Evolutionary conservation across 495 filamentous ascomycete genomes (phyloP), one percentile per base, ranked within the genome.

Genomic region (Penicillium arizonense): DNA sequence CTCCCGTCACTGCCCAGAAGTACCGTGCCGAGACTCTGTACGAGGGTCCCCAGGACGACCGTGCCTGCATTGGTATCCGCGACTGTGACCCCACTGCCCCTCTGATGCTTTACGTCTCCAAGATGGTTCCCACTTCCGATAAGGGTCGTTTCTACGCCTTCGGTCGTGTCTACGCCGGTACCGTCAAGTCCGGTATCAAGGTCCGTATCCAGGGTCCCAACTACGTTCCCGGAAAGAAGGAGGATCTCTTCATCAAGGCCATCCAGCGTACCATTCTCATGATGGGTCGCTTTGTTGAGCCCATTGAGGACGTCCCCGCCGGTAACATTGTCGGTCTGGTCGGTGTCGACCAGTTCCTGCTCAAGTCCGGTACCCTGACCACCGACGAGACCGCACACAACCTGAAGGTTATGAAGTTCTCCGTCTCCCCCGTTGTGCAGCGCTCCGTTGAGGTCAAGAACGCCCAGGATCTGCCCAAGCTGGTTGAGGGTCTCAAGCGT

Each of bases 381-480:
- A 99, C 95, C 69, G 85, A 84, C 67, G 94, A 99, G 56, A 93
- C 92, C 55, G 94, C 94, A 64, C 94, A 99, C 87, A 99, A 99
- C 85, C 77, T 99, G 61, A 99, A 97, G 87, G 94, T 99, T 77
- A 99, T 99, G 94, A 96, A 96, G 81, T 99, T 99, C 89, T 99
- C 94, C 65, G 94, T 99, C 70, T 97, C 94, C 36, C 94, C 94
- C 70, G 94, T 99, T 76, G 95, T 99, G 61, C 94, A 85, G 77
- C 93, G 94, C 59, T 96, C 95, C 73, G 94, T 99, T 62, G 91
- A 97, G 78, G 94, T 97, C 80, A 97, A 97, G 89, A 99, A 99
- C 77, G 95, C 95, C 75, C 89, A 93, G 75, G 94, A 99, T 84
- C 85, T 99, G 55, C 94, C 94, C 75, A 99, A 99, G 87, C 85